A percentile compares a stretch with the other conserved stretches of the same genome.
Evolutionary conservation across 495 filamentous ascomycete genomes (phyloP).

Genomic region (Talaromyces liani): DNA sequence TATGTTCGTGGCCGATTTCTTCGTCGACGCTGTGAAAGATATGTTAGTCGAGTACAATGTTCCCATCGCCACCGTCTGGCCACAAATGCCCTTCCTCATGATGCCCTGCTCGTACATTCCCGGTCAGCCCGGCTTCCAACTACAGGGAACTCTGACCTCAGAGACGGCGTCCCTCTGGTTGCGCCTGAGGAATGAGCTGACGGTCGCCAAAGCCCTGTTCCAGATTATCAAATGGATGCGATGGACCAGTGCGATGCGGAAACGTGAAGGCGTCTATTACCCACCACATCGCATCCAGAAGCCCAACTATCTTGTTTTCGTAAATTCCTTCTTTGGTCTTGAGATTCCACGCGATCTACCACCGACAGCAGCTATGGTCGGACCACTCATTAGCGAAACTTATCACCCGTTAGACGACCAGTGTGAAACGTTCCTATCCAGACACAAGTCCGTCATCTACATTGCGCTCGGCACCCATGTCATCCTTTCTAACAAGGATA

Average conservation of each 20-base stretch:
- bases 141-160: conserved; percentile 22
- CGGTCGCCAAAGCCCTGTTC: conserved; percentile 14
- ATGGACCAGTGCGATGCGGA: conserved; percentile 25
- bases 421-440: conserved; percentile 15
- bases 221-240: conserved; percentile 17
- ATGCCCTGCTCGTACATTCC: conserved; percentile 27
- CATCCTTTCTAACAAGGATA: conserved; percentile 17
- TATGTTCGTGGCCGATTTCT: conserved; percentile 31
- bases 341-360: conserved; percentile 32
- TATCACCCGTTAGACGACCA: conserved; percentile 18
- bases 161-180: conserved; percentile 27
- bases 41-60: conserved; percentile 22
- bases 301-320: conserved; percentile 30
- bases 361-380: conserved; percentile 22
- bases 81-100: conserved; percentile 30
- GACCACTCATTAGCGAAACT: conserved; percentile 24
- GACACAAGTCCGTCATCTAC: conserved; percentile 21
- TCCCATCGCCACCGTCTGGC: conserved; percentile 28
- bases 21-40: conserved; percentile 29
- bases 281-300: conserved; percentile 18
- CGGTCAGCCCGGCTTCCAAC: conserved; percentile 29
- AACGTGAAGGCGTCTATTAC: conserved; percentile 17
- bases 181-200: conserved; percentile 22
- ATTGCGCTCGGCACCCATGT: conserved; percentile 33
- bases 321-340: conserved; percentile 35